A percentile compares a stretch with the other conserved stretches of the same genome.
phyloP scores from a whole-genome alignment of 331 rosid species.

The Malus hybrid region DNA sequence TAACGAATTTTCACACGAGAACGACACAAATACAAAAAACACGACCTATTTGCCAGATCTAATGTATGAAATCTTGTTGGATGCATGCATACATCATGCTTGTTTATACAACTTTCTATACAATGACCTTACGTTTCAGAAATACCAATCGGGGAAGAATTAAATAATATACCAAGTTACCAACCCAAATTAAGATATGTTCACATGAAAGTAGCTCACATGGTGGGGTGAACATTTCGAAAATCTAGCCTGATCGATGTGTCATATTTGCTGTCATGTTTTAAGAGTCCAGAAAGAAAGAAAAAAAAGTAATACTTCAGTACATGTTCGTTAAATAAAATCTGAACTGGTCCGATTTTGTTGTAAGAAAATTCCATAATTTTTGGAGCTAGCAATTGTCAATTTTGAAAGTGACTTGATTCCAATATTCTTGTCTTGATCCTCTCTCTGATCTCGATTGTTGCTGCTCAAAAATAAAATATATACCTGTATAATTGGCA shows the following conservation, averaged over 20 bases:
- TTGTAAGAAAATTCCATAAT: background rate
- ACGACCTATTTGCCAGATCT: no score
- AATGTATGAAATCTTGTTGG: no score
- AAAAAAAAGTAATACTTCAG: background rate
- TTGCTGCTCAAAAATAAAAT: background rate
- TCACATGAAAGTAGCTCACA: background rate
- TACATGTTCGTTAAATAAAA: background rate
- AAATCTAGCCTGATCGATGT: background rate
- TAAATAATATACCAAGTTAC: background rate
- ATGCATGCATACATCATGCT: no score
- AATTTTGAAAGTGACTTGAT: background rate
- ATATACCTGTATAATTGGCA: background rate
- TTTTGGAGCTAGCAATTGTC: background rate
- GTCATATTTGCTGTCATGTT: background rate
- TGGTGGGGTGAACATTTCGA: slow-evolving; percentile 1
- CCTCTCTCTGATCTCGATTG: background rate
- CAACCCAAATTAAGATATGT: background rate
- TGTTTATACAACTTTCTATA: background rate
- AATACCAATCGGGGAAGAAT: no score
- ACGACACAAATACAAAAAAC: no score
- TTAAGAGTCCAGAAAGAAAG: background rate
- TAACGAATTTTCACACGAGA: no score
- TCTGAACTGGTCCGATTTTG: background rate
- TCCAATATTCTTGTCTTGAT: background rate
- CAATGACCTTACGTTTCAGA: background rate